Evolutionary conservation across 345 rosid genomes (phyloP).

Genomic region (Moringa oleifera): DNA sequence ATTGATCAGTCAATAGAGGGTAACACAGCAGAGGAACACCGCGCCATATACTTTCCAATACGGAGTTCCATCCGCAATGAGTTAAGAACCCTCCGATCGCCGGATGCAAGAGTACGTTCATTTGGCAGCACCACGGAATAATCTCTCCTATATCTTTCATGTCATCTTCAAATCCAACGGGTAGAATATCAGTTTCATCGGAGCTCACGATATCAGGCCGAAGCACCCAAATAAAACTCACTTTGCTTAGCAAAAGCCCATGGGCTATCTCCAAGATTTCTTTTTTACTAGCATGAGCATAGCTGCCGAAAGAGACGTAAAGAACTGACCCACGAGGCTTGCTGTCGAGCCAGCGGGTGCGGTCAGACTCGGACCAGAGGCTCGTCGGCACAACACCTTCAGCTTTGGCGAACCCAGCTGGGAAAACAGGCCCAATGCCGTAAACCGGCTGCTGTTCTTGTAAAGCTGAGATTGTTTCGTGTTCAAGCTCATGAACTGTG

Average conservation of each 20-base stretch:
- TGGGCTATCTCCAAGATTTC: constrained; percentile 45
- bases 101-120: constrained; percentile 34
- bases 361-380: constrained; percentile 64
- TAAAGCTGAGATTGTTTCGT: constrained; percentile 37
- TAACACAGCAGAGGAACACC: too few species aligned
- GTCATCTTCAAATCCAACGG: constrained; percentile 29
- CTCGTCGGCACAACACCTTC: constrained; percentile 42
- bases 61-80: too few species aligned
- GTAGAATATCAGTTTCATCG: constrained; percentile 35
- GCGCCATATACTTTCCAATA: too few species aligned
- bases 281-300: constrained; percentile 39
- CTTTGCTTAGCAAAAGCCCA: constrained; percentile 41
- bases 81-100: constrained; percentile 66
- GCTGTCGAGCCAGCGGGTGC: constrained; percentile 43
- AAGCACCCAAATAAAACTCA: constrained; percentile 50
- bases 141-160: constrained; percentile 36
- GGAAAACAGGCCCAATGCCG: constrained; percentile 59
- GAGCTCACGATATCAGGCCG: constrained; percentile 23
- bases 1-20: too few species aligned
- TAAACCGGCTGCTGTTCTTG: constrained; percentile 37
- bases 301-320: constrained; percentile 59
- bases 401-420: constrained; percentile 26
- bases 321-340: constrained; percentile 40
- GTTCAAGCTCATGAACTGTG: constrained; percentile 56
- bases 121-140: too few species aligned